Evolutionary conservation across 75 land plant genomes (phyloP), one percentile per base, ranked within the genome.

Genomic region (Azolla pinnata): DNA sequence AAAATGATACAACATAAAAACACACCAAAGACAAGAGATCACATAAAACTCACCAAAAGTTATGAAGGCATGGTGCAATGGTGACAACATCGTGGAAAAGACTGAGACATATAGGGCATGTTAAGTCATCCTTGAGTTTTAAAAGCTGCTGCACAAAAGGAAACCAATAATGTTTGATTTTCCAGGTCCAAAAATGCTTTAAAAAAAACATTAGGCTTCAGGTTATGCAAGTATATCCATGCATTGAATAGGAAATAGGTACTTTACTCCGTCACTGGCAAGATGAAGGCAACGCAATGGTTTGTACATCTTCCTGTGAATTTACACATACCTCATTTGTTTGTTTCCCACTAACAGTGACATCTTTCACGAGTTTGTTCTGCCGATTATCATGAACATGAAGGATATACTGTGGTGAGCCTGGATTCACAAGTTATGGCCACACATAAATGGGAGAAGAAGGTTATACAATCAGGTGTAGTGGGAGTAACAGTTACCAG

Each of bases 21-120:
- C 42, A 38, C 7, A 38, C 7, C 42, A 38, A 38, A 38, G 14
- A 38, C 7, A 14, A 51, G 24, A 18, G 53, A 51, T 7, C 53
- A 8, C 30, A 14, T 3, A 57, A 57, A 52, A 2, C 62, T 60
- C 24, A 60, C 62, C 62, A 60, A 25, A 60, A 60, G 28, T 42
- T 60, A 44, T 60, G 62, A 23, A 38, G 48, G 26, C 62, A 60
- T 16, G 62, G 62, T 26, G 62, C 42, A n/a, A 60, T 25, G n/a
- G 46, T 19, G 2, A 60, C 62, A 28, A 60, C 62, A 60, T 60
- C 62, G 48, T 60, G 62, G 48, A 46, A 60, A 44, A 60, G 19
- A 2, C 26, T 24, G 23, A 60, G 46, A 30, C 62, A 60, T 26
- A 60, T 60, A 29, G 48, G 2, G 62, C 62, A 60, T 21, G 40